A percentile compares a stretch with the other conserved stretches of the same genome.
These are phyloP conservation scores for Trametes cubensis DNA, from an alignment of 768 basidiomycete species.

Conservation along the genomic window DNA sequence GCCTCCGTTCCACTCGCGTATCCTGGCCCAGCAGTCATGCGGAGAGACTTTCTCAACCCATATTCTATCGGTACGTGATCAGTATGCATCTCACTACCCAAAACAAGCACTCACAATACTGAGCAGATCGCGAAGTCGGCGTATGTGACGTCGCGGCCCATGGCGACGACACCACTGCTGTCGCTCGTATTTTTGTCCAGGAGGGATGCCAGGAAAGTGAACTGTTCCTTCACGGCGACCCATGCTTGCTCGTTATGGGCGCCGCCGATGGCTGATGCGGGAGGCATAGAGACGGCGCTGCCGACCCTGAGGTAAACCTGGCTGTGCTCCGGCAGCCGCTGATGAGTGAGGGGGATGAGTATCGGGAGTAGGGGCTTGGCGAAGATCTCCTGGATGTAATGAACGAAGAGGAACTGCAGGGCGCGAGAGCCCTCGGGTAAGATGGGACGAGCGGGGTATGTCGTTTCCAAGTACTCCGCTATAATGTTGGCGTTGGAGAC, in stretches of 20 bases:
- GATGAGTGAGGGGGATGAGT: constrained; percentile 69
- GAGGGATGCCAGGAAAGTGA: constrained; percentile 62
- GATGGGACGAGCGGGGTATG: constrained; percentile 69
- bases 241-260: constrained; percentile 66
- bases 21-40: constrained; percentile 71
- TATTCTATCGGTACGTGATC: constrained; percentile 35
- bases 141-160: constrained; percentile 68
- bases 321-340: constrained; percentile 56
- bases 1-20: constrained; percentile 71
- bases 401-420: constrained; percentile 68
- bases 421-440: constrained; percentile 73
- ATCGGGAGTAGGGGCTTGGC: constrained; percentile 68
- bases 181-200: constrained; percentile 72
- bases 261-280: constrained; percentile 32
- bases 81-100: neutral
- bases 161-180: constrained; percentile 63
- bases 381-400: constrained; percentile 68
- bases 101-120: constrained; percentile 42
- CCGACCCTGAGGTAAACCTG: constrained; percentile 50
- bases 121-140: constrained; percentile 77
- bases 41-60: constrained; percentile 76
- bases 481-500: constrained; percentile 64
- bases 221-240: constrained; percentile 65
- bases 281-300: constrained; percentile 18
- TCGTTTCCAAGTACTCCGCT: constrained; percentile 70